phyloP scores from a whole-genome alignment of 2,329 filamentous ascomycete genomes.

The Pestalotiopsis sp. region DNA sequence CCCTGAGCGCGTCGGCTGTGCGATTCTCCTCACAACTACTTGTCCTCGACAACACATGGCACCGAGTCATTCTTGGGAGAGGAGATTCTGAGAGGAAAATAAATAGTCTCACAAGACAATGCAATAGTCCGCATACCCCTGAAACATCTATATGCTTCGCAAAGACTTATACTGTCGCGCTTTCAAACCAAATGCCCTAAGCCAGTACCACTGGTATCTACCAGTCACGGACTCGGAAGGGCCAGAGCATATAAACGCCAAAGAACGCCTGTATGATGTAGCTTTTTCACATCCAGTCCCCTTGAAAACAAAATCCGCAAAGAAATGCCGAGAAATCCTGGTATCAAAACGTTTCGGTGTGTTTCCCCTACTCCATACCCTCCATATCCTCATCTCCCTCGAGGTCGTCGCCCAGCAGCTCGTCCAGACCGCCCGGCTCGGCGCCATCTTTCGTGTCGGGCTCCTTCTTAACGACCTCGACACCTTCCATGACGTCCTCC shows the following conservation, averaged over 20 bases:
- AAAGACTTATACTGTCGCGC: no score
- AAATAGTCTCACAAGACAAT: no score
- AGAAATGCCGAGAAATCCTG: neutral
- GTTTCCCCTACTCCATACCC: constrained; percentile 31
- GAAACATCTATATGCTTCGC: no score
- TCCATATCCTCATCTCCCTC: constrained; percentile 59
- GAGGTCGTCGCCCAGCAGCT: constrained; percentile 57
- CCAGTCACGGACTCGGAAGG: neutral
- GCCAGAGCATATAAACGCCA: neutral
- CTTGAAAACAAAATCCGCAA: neutral
- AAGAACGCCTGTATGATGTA: neutral
- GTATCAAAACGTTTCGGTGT: neutral
- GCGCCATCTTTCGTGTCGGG: constrained; percentile 47
- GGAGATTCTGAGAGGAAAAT: no score
- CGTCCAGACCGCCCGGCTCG: constrained; percentile 55
- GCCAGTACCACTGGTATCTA: neutral
- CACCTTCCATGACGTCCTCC: constrained; percentile 55
- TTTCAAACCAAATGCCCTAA: neutral
- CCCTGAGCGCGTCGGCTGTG: neutral
- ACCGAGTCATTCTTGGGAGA: no score
- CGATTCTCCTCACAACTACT: neutral
- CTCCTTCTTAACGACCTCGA: constrained; percentile 39
- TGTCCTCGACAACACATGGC: no score
- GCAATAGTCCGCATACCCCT: no score
- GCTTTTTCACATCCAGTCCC: neutral